Conservation (phyloP, 768 basidiomycete genomes). For the Lentinus tigrinus region DNA sequence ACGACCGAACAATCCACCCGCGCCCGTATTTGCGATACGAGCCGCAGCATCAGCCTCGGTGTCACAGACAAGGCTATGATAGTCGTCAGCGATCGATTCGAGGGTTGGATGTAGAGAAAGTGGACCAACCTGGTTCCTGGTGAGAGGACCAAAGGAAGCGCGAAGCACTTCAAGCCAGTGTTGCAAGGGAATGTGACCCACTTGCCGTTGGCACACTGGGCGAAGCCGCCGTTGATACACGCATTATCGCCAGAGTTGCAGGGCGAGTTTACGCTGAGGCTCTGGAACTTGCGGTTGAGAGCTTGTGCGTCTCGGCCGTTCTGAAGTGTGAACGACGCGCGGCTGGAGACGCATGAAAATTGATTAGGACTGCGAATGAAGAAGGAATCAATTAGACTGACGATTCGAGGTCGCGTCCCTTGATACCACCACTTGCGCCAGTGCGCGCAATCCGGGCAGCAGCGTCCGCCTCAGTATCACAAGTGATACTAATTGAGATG, state of each 20-base stretch:
- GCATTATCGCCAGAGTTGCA: constrained; percentile 47
- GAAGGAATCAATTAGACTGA: too few relatives aligned
- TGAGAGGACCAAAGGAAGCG: constrained; percentile 31
- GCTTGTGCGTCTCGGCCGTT: constrained; percentile 5
- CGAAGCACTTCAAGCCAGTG: constrained; percentile 22
- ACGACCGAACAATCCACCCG: constrained; percentile 27
- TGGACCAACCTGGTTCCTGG: constrained; percentile 28
- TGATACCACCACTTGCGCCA: constrained; percentile 31
- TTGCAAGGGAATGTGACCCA: constrained; percentile 31
- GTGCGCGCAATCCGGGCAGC: constrained; percentile 31
- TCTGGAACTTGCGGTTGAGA: constrained; percentile 41
- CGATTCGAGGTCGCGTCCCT: constrained; percentile 1
- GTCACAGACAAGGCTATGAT: constrained; percentile 25
- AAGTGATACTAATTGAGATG: constrained; percentile 32
- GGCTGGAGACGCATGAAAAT: not conserved
- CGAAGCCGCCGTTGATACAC: constrained; percentile 49
- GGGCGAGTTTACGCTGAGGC: constrained; percentile 41
- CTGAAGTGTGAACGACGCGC: not conserved
- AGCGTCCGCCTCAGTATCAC: constrained; percentile 34
- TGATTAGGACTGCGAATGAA: too few relatives aligned
- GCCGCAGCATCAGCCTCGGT: constrained; percentile 22
- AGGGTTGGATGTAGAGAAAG: too few relatives aligned
- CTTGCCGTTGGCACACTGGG: constrained; percentile 52
- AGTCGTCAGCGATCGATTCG: not conserved
- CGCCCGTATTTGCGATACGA: constrained; percentile 23